phyloP scores from a whole-genome alignment of 768 basidiomycete species.

The Boletus tomentosulus region DNA sequence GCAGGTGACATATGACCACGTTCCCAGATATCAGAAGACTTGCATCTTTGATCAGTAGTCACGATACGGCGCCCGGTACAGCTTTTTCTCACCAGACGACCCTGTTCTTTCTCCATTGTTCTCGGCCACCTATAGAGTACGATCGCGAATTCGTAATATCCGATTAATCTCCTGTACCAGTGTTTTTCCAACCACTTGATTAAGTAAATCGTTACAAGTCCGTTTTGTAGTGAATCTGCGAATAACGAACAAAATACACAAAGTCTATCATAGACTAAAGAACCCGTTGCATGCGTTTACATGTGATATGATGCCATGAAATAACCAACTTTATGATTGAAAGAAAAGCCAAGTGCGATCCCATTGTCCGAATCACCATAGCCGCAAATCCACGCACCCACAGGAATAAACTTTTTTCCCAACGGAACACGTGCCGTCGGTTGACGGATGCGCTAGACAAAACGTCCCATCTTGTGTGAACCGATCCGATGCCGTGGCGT shows the following conservation, averaged over 20 bases:
- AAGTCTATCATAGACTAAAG: slow-evolving; percentile 15
- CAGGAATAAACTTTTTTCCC: slow-evolving; percentile 17
- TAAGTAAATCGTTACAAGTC: neutral
- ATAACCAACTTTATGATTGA: slow-evolving; percentile 11
- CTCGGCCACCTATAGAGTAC: neutral
- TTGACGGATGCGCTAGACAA: slow-evolving; percentile 1
- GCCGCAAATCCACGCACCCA: slow-evolving; percentile 21
- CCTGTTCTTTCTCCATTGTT: slow-evolving; percentile 12
- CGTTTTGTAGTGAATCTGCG: neutral
- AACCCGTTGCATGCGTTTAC: slow-evolving; percentile 19
- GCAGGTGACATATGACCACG: slow-evolving; percentile 28
- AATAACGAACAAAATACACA: slow-evolving; percentile 18
- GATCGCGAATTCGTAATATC: slow-evolving; percentile 3
- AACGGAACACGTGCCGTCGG: slow-evolving; percentile 15
- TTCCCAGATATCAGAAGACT: neutral
- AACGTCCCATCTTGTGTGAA: slow-evolving; percentile 17
- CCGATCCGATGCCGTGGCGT: slow-evolving; percentile 1
- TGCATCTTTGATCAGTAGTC: slow-evolving; percentile 12
- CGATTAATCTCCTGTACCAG: slow-evolving; percentile 5
- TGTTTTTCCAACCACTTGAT: slow-evolving; percentile 12
- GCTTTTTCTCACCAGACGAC: slow-evolving; percentile 13
- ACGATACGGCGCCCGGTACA: slow-evolving; percentile 1
- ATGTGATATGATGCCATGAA: slow-evolving; percentile 24
- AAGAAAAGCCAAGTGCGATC: neutral
- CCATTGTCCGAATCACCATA: neutral